These are phyloP conservation scores for Drechslera avenae DNA, from an alignment of 2,329 filamentous ascomycete species.

Conservation along the genomic window DNA sequence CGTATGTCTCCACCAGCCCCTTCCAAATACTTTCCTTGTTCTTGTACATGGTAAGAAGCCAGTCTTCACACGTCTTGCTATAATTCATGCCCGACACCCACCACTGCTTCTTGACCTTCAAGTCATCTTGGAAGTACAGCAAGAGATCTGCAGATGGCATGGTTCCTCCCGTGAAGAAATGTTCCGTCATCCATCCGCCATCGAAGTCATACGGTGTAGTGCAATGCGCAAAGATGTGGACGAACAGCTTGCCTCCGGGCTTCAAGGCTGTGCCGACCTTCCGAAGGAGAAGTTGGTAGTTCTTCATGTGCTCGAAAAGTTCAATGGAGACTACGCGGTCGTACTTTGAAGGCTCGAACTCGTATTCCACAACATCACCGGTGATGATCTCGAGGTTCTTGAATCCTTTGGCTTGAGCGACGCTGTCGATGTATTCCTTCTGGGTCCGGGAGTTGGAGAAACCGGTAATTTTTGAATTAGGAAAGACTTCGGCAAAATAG, in stretches of 20 bases:
- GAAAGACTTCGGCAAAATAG: conserved; percentile 69
- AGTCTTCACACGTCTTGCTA: conserved; percentile 72
- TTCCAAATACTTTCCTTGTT: conserved; percentile 68
- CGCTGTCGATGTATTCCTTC: conserved; percentile 67
- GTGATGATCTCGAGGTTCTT: conserved; percentile 68
- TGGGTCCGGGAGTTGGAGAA: conserved; percentile 74
- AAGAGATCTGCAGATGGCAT: conserved; percentile 72
- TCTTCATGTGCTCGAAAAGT: conserved; percentile 79
- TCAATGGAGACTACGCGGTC: conserved; percentile 73
- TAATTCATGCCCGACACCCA: conserved; percentile 73
- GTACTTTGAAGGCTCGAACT: conserved; percentile 63
- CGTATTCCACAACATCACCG: conserved; percentile 69
- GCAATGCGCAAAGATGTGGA: conserved; percentile 70
- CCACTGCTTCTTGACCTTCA: conserved; percentile 68
- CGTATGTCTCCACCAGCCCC: conserved; percentile 68
- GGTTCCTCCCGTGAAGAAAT: conserved; percentile 75
- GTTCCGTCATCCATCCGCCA: conserved; percentile 73
- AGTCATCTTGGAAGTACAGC: conserved; percentile 68
- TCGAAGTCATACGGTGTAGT: conserved; percentile 73
- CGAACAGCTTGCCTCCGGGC: conserved; percentile 69
- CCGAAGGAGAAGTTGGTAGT: conserved; percentile 69
- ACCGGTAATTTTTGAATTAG: conserved; percentile 65
- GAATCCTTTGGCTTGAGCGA: conserved; percentile 62
- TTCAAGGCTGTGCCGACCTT: conserved; percentile 66
- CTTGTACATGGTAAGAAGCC: conserved; percentile 64